phyloP scores from a whole-genome alignment of 2,329 filamentous ascomycete genomes.

The Trichophyton benhamiae region DNA sequence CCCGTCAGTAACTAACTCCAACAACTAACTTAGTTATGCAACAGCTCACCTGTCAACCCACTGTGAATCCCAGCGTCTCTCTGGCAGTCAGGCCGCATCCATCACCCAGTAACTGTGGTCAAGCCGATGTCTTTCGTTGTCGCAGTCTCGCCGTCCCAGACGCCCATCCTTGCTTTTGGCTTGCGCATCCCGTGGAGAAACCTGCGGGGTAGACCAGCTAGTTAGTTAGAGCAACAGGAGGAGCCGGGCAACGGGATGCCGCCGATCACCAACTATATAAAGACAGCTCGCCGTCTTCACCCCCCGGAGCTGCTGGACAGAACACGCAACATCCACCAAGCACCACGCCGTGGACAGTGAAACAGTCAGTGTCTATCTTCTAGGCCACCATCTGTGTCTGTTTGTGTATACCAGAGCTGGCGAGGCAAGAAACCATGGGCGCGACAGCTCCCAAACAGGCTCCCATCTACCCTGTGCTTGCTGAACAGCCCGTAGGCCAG shows the following conservation, averaged over 20 bases:
- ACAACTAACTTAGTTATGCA: no score
- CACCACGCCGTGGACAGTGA: neutral
- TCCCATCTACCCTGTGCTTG: conserved; percentile 39
- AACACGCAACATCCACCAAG: no score
- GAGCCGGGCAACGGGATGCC: neutral
- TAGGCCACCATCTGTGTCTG: neutral
- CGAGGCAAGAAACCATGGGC: conserved; percentile 20
- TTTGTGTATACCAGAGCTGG: no score
- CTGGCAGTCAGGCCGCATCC: no score
- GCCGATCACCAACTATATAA: neutral
- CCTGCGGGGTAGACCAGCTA: neutral
- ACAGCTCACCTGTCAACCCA: no score
- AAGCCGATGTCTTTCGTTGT: neutral
- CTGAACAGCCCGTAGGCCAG: conserved; percentile 52
- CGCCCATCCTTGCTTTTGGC: neutral
- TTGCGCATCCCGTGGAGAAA: neutral
- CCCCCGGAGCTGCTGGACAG: no score
- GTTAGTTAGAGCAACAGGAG: neutral
- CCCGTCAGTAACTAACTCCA: no score
- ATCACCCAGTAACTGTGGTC: neutral
- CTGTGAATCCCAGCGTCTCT: no score
- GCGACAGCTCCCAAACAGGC: conserved; percentile 26
- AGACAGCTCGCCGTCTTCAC: neutral
- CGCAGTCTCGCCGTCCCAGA: neutral
- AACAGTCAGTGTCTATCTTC: neutral